These are phyloP conservation scores for Fusarium compactum DNA, from an alignment of 2,329 filamentous ascomycete genomes.

Conservation along the genomic window DNA sequence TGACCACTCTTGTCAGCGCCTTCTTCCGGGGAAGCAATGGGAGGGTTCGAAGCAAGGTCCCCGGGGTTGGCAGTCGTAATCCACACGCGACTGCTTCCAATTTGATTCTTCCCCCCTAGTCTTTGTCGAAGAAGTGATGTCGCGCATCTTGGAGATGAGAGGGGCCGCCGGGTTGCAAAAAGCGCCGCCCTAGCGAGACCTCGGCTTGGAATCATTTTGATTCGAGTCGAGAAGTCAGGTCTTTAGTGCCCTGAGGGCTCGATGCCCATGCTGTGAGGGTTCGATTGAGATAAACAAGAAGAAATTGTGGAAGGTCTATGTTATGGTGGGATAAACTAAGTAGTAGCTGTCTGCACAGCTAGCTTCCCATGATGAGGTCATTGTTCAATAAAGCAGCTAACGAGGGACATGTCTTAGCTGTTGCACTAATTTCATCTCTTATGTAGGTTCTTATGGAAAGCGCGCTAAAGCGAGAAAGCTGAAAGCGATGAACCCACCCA, in stretches of 20 bases:
- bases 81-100: slow-evolving; percentile 39
- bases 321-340: not conserved
- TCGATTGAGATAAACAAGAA: too few species aligned
- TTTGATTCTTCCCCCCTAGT: not conserved
- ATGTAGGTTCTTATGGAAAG: not conserved
- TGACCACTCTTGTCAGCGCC: slow-evolving; percentile 81
- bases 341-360: too few species aligned
- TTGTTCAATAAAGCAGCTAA: not conserved
- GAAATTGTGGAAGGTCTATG: not conserved
- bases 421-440: not conserved
- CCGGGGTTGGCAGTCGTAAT: slow-evolving; percentile 41
- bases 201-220: slow-evolving; percentile 47
- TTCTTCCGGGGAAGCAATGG: slow-evolving; percentile 29
- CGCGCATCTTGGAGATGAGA: slow-evolving; percentile 17
- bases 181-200: slow-evolving; percentile 42
- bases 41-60: slow-evolving; percentile 16
- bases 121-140: slow-evolving; percentile 29
- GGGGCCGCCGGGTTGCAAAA: slow-evolving; percentile 42
- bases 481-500: not conserved
- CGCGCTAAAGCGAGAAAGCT: not conserved
- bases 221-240: not conserved
- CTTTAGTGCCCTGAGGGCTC: not conserved
- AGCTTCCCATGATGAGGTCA: slow-evolving; percentile 29
- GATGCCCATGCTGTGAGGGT: not conserved
- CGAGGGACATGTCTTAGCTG: not conserved